These are phyloP conservation scores for Daldinia grandis DNA, from an alignment of 495 filamentous ascomycete genomes.

Conservation along the genomic window DNA sequence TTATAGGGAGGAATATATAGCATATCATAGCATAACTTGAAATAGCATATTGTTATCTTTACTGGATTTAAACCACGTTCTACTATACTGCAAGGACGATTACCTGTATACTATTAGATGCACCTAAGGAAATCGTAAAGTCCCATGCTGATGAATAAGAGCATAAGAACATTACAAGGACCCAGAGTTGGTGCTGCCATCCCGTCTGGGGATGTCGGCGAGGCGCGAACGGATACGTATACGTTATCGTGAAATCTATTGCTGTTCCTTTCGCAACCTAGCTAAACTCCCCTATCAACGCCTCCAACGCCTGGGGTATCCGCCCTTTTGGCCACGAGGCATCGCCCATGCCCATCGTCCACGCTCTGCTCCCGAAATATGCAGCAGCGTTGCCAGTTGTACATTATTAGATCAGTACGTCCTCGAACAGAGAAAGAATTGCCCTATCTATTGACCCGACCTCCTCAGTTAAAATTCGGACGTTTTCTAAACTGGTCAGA, in stretches of 20 bases:
- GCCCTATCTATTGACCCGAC: neutral
- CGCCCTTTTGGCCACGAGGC: constrained; percentile 29
- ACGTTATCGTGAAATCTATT: neutral
- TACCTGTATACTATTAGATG: neutral
- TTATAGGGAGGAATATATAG: constrained; percentile 3
- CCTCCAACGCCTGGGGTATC: constrained; percentile 40
- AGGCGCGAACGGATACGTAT: neutral
- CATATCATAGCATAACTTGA: constrained; percentile 21
- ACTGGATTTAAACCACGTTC: neutral
- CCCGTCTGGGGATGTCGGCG: neutral
- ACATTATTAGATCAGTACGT: neutral
- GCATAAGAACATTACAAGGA: neutral
- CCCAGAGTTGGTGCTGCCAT: neutral
- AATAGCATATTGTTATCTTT: constrained; percentile 1
- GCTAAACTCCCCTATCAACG: constrained; percentile 9
- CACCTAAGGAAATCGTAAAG: neutral
- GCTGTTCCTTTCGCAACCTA: neutral
- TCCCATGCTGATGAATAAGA: neutral
- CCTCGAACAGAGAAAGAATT: neutral
- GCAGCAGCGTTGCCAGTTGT: constrained; percentile 2
- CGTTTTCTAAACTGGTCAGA: neutral
- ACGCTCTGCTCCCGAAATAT: constrained; percentile 1
- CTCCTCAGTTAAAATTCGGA: neutral
- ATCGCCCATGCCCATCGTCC: constrained; percentile 24
- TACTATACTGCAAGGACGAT: neutral